Evolutionary conservation across 805 yeast genomes (phyloP), one percentile per base, ranked within the genome.

Genomic region (Monosporozyma siamensis): DNA sequence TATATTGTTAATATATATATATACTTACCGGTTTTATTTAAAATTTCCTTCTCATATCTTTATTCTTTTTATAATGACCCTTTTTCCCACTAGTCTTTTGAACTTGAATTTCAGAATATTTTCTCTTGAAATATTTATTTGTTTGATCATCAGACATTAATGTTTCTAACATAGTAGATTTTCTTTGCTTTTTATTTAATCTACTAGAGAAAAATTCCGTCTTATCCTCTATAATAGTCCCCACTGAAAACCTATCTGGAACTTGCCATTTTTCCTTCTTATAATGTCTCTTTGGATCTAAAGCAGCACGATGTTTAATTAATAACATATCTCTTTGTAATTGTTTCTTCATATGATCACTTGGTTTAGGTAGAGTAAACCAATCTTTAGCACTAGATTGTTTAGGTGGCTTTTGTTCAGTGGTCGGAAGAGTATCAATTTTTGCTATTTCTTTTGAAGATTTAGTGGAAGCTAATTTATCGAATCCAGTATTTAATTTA

Each of bases 211-310:
- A 85, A 61, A 72, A 86, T 58, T 90, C 97, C 2, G 85, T 71
- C 49, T 80, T 78, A 34, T 88, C 90, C 52, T 83, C 92, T 21
- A 89, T 64, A 29, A 92, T 75, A 0, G 96, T 88, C 12, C 98
- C 98, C 52, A 84, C 75, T 45, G 90, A 92, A 60, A 92, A 88
- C 50, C 71, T 77, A 54, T 83, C 85, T 37, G 95, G 90, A 6
- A 72, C 70, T 39, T 70, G 72, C 82, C 88, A 82, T 47, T 78
- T 78, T 45, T 82, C 92, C 60, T 85, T 86, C 64, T 85, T 87
- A 65, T 92, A 92, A 64, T 87, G 95, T 53, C 97, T 75, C 65
- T 92, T 92, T 6, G 97, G 97, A 59, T 92, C 97, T 48, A 92
- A 70, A 8, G 88, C 95, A 43, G 83, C 82, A 64, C 98, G 78